phyloP scores from a whole-genome alignment of 2,329 filamentous ascomycete species.

The Aspergillus amoenus region DNA sequence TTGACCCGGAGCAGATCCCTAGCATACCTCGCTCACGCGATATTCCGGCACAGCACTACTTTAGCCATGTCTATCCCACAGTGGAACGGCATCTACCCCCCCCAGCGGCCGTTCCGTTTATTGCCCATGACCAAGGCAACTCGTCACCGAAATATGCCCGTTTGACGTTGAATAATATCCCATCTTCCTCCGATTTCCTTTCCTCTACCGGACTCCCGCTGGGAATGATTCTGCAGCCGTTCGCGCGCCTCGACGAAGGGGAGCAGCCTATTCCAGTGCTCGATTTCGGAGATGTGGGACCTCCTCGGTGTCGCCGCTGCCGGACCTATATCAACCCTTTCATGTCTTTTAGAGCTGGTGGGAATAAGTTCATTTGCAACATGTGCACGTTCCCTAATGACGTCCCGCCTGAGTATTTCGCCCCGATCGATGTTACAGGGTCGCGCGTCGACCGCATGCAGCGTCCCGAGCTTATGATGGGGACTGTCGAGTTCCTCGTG shows the following conservation, averaged over 20 bases:
- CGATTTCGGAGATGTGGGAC: slow-evolving; percentile 89
- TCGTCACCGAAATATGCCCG: slow-evolving; percentile 91
- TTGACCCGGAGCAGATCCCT: slow-evolving; percentile 89
- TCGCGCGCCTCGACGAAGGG: slow-evolving; percentile 78
- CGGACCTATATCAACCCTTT: slow-evolving; percentile 98
- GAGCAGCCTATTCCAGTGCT: slow-evolving; percentile 87
- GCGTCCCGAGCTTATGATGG: slow-evolving; percentile 82
- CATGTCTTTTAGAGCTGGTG: slow-evolving; percentile 93
- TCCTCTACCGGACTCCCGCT: slow-evolving; percentile 79
- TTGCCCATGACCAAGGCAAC: slow-evolving; percentile 95
- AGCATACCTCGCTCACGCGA: slow-evolving; percentile 87
- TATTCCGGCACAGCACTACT: slow-evolving; percentile 75
- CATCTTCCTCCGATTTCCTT: slow-evolving; percentile 75
- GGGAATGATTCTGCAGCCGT: slow-evolving; percentile 82
- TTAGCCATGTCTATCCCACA: slow-evolving; percentile 86
- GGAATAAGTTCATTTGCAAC: slow-evolving; percentile 97
- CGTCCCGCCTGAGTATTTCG: slow-evolving; percentile 87
- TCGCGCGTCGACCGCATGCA: slow-evolving; percentile 84
- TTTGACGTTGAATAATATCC: slow-evolving; percentile 91
- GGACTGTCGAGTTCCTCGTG: slow-evolving; percentile 93
- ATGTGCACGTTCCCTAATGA: slow-evolving; percentile 98
- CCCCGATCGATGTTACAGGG: slow-evolving; percentile 82
- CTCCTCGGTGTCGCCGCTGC: slow-evolving; percentile 88
- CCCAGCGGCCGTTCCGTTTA: slow-evolving; percentile 81
- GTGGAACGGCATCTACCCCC: slow-evolving; percentile 93